phyloP scores from a whole-genome alignment of 2,329 filamentous ascomycete species.

The Microdochium nivale region DNA sequence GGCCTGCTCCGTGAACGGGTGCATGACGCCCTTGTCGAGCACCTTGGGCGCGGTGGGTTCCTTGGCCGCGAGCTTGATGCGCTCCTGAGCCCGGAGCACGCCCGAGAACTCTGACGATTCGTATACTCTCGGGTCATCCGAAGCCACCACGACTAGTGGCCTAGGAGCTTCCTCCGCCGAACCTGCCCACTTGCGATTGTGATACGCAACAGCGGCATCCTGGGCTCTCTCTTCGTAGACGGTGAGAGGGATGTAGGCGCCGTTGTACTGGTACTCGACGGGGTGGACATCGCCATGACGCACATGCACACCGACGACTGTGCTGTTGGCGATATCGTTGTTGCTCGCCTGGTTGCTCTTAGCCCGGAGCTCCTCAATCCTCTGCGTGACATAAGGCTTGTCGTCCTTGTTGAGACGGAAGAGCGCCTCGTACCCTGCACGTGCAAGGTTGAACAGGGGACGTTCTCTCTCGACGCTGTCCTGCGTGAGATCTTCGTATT shows the following conservation, averaged over 20 bases:
- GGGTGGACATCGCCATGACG: slow-evolving; percentile 75
- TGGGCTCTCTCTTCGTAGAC: slow-evolving; percentile 55
- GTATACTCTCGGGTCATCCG: slow-evolving; percentile 73
- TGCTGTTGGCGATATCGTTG: slow-evolving; percentile 30
- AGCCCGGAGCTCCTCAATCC: slow-evolving; percentile 45
- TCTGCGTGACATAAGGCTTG: slow-evolving; percentile 51
- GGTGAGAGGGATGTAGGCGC: slow-evolving; percentile 69
- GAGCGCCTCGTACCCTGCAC: slow-evolving; percentile 62
- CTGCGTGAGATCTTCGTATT: slow-evolving; percentile 40
- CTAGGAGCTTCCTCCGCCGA: slow-evolving; percentile 26
- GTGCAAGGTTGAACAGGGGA: slow-evolving; percentile 59
- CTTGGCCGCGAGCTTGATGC: slow-evolving; percentile 67
- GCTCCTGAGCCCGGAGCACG: slow-evolving; percentile 59
- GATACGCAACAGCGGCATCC: slow-evolving; percentile 40
- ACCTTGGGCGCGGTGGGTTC: slow-evolving; percentile 30
- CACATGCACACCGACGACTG: slow-evolving; percentile 65
- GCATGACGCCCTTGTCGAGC: slow-evolving; percentile 40
- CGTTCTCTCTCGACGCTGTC: slow-evolving; percentile 43
- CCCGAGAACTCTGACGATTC: slow-evolving; percentile 52
- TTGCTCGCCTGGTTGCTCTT: slow-evolving; percentile 33
- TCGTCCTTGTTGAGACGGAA: slow-evolving; percentile 64
- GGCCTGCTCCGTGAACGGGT: slow-evolving; percentile 63
- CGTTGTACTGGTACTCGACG: slow-evolving; percentile 65
- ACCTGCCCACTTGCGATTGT: slow-evolving; percentile 30
- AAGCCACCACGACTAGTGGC: slow-evolving; percentile 57